These are phyloP conservation scores for Aegilops sharonensis DNA, from an alignment of 176 grass and related monocot species.

Conservation along the genomic window DNA sequence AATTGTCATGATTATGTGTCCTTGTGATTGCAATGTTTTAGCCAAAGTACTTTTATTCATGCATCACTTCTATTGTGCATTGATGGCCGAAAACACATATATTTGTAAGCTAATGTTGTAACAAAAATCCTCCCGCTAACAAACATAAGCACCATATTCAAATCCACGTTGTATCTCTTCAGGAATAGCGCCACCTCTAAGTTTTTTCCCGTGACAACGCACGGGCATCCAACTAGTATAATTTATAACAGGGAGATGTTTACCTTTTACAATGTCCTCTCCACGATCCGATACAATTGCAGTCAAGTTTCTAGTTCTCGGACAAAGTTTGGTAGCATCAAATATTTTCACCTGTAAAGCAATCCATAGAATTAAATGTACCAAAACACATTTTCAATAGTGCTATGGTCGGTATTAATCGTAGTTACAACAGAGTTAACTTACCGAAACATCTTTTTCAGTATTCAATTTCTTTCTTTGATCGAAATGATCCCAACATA, in stretches of 20 bases:
- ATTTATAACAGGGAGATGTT: neutral
- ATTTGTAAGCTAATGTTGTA: no score
- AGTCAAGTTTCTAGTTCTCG: neutral
- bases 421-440: neutral
- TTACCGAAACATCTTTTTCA: neutral
- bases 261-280: neutral
- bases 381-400: neutral
- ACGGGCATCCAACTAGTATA: no score
- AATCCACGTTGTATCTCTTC: no score
- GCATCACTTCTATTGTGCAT: no score
- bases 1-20: no score
- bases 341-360: neutral
- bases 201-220: no score
- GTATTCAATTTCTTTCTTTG: neutral
- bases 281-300: neutral
- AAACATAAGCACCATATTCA: no score
- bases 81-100: no score
- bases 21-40: no score
- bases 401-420: neutral
- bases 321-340: neutral
- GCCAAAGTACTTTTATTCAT: no score
- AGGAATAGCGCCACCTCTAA: no score
- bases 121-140: no score
- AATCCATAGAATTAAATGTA: neutral
- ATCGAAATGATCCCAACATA: neutral